These are phyloP conservation scores for Nyssa sinensis DNA, from an alignment of 148 eudicot genomes.

Conservation along the genomic window DNA sequence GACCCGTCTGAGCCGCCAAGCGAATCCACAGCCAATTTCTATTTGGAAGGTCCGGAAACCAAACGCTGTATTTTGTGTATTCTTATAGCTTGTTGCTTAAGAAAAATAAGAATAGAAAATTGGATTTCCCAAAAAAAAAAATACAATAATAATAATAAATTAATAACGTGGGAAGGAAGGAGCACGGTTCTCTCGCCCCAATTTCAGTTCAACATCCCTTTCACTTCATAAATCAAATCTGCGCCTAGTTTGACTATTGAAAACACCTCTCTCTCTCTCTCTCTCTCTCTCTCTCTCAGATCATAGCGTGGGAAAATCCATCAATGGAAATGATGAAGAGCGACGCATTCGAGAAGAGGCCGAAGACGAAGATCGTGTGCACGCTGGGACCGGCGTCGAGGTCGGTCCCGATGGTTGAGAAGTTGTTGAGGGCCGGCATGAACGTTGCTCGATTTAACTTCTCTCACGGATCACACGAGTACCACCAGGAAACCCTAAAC, in stretches of 20 bases:
- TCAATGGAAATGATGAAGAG: conserved; percentile 11
- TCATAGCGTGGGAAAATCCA: neutral
- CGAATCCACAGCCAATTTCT: too few relatives aligned
- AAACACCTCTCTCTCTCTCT: neutral
- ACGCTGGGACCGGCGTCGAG: conserved; percentile 52
- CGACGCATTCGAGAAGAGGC: conserved; percentile 9
- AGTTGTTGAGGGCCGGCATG: conserved; percentile 48
- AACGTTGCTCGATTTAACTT: conserved; percentile 55
- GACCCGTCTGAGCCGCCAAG: too few relatives aligned
- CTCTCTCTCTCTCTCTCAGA: neutral
- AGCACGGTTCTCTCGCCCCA: neutral
- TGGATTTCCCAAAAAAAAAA: too few relatives aligned
- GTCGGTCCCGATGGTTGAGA: conserved; percentile 43
- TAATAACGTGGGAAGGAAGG: too few relatives aligned
- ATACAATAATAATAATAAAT: too few relatives aligned
- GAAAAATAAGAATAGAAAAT: too few relatives aligned
- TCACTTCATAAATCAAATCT: neutral
- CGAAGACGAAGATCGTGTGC: conserved; percentile 56
- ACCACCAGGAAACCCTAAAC: conserved; percentile 52
- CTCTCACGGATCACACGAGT: conserved; percentile 51
- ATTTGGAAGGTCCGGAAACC: too few relatives aligned
- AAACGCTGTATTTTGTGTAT: too few relatives aligned
- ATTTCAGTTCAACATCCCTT: neutral
- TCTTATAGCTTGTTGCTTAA: too few relatives aligned
- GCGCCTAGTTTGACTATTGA: neutral